These are phyloP conservation scores for Mucor piriformis DNA, from an alignment of 371 early-diverging fungal species.

Conservation along the genomic window DNA sequence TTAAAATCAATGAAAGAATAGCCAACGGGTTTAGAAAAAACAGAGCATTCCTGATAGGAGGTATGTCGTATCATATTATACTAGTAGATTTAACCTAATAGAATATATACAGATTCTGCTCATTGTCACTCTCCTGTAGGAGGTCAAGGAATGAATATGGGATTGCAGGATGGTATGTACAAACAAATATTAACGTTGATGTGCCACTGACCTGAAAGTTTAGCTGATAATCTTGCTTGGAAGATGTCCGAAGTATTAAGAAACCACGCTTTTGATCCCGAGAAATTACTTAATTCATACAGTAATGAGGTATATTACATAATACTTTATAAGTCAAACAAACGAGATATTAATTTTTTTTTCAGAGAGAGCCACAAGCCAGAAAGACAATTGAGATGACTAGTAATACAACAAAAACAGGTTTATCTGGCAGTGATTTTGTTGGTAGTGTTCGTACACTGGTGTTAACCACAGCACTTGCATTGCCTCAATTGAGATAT, in stretches of 20 bases:
- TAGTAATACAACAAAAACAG: slow-evolving; percentile 13
- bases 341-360: background rate
- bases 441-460: background rate
- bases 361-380: slow-evolving; percentile 20
- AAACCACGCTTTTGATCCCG: slow-evolving; percentile 24
- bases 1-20: slow-evolving; percentile 46
- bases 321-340: background rate
- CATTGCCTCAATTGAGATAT: slow-evolving; percentile 14
- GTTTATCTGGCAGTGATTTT: background rate
- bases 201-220: too few relatives aligned
- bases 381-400: slow-evolving; percentile 18
- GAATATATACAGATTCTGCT: slow-evolving; percentile 34
- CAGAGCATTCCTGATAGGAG: slow-evolving; percentile 45
- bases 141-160: slow-evolving; percentile 46
- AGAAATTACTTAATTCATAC: slow-evolving; percentile 40
- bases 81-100: background rate
- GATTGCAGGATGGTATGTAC: slow-evolving; percentile 44
- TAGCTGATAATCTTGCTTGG: slow-evolving; percentile 51
- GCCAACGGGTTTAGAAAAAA: slow-evolving; percentile 40
- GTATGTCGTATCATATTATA: slow-evolving; percentile 16
- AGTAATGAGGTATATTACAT: slow-evolving; percentile 28
- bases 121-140: slow-evolving; percentile 48
- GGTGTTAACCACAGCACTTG: background rate
- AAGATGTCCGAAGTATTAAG: slow-evolving; percentile 42
- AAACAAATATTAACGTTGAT: background rate